These are phyloP conservation scores for Mycena kentingensis DNA, from an alignment of 768 basidiomycete species.

Conservation along the genomic window DNA sequence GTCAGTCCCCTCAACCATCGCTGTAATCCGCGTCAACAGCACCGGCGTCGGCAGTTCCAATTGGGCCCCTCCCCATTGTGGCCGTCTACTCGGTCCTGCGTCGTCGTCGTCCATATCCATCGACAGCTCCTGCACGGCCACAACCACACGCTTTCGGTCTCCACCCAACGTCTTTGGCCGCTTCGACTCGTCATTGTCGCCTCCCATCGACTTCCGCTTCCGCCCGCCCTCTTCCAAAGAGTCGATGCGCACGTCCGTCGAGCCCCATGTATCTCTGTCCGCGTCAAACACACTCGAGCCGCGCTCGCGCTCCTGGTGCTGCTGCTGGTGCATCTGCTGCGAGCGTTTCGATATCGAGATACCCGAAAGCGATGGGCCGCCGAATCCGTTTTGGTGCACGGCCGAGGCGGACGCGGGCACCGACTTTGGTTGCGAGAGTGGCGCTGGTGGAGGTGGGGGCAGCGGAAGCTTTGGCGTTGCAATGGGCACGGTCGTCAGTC, in stretches of 20 bases:
- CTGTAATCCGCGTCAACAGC: slow-evolving; percentile 60
- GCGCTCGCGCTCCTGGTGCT: slow-evolving; percentile 21
- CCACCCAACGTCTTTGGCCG: slow-evolving; percentile 65
- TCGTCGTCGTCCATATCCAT: too few relatives aligned
- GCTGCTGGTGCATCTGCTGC: slow-evolving; percentile 34
- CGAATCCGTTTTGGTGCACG: slow-evolving; percentile 4
- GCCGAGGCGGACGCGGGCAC: slow-evolving; percentile 9
- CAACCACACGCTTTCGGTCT: slow-evolving; percentile 52
- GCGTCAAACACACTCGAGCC: slow-evolving; percentile 35
- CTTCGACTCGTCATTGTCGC: slow-evolving; percentile 37
- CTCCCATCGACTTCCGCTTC: slow-evolving; percentile 58
- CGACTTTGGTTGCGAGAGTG: background rate
- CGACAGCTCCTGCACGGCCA: slow-evolving; percentile 58
- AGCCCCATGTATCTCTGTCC: slow-evolving; percentile 51
- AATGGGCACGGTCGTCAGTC: slow-evolving; percentile 31
- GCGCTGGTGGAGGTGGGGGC: slow-evolving; percentile 9
- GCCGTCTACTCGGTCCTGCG: slow-evolving; percentile 23
- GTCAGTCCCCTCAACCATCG: slow-evolving; percentile 64
- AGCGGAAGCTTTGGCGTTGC: slow-evolving; percentile 17
- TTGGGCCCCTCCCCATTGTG: slow-evolving; percentile 25
- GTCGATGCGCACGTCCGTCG: slow-evolving; percentile 32
- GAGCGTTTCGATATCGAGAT: slow-evolving; percentile 39
- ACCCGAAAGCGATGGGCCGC: slow-evolving; percentile 22
- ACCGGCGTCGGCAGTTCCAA: slow-evolving; percentile 56
- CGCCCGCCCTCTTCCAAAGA: slow-evolving; percentile 37